These are phyloP conservation scores for Rhizomucor pusillus DNA, from an alignment of 371 early-diverging fungal species.

Conservation along the genomic window DNA sequence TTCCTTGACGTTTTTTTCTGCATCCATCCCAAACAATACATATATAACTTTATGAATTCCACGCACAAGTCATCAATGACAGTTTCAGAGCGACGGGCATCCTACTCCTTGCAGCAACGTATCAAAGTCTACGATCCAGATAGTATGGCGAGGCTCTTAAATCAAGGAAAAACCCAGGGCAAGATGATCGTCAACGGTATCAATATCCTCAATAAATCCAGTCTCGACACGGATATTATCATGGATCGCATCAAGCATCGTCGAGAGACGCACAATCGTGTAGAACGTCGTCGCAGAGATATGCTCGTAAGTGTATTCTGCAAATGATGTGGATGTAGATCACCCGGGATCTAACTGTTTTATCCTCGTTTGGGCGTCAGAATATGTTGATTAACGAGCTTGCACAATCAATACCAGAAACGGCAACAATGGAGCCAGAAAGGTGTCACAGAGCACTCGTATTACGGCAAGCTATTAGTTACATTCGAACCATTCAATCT, in stretches of 20 bases:
- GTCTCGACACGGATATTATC: conserved; percentile 54
- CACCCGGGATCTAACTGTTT: too few species aligned
- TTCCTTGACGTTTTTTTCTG: too few species aligned
- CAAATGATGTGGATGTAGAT: neutral
- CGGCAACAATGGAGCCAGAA: conserved; percentile 11
- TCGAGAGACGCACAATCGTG: conserved; percentile 56
- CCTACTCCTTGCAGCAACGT: conserved; percentile 21
- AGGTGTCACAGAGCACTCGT: conserved; percentile 24
- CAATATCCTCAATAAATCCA: conserved; percentile 54
- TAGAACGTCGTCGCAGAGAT: conserved; percentile 56
- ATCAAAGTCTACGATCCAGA: conserved; percentile 23
- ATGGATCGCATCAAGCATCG: conserved; percentile 52
- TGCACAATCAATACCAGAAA: conserved; percentile 17
- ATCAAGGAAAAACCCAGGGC: conserved; percentile 17
- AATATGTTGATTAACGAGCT: conserved; percentile 22
- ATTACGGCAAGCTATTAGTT: conserved; percentile 23
- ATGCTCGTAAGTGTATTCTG: conserved; percentile 20
- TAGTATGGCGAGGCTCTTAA: conserved; percentile 18
- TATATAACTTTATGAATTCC: too few species aligned
- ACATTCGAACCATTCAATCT: conserved; percentile 22
- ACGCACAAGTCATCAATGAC: conserved; percentile 9
- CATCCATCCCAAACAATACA: too few species aligned
- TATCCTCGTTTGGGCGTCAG: too few species aligned
- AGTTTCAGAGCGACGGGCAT: conserved; percentile 20
- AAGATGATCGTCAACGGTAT: conserved; percentile 46